phyloP scores from a whole-genome alignment of 2,329 filamentous ascomycete species.

The Epichloe brachyelytri region DNA sequence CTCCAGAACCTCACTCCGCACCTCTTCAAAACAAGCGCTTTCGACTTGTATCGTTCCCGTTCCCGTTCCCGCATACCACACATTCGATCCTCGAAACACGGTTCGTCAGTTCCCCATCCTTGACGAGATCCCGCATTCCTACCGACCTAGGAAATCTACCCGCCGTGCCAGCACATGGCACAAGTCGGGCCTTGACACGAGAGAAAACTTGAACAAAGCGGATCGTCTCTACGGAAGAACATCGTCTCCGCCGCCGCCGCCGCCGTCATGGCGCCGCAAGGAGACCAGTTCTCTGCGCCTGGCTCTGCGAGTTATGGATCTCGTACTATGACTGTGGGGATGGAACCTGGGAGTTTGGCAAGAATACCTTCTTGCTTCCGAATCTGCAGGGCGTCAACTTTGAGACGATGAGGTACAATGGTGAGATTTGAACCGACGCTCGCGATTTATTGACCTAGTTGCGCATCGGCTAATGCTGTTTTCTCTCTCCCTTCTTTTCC shows the following conservation, averaged over 20 bases:
- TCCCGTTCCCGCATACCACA: conserved; percentile 1
- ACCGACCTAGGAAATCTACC: neutral
- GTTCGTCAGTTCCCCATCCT: no score
- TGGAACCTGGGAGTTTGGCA: conserved; percentile 69
- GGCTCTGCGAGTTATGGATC: conserved; percentile 63
- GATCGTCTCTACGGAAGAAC: neutral
- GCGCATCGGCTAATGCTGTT: neutral
- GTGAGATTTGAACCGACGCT: conserved; percentile 25
- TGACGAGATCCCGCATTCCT: no score
- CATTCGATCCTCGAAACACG: neutral
- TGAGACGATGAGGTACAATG: conserved; percentile 75
- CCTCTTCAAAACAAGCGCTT: neutral
- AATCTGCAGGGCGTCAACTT: conserved; percentile 67
- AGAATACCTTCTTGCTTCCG: conserved; percentile 66
- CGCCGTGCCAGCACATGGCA: neutral
- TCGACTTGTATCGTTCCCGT: neutral
- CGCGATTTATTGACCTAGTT: neutral
- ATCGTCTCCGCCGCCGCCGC: conserved; percentile 13
- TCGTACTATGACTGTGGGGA: conserved; percentile 63
- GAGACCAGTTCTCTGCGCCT: conserved; percentile 50
- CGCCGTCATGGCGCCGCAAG: conserved; percentile 47
- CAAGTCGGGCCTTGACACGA: neutral
- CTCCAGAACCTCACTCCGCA: no score
- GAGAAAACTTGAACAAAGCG: neutral
- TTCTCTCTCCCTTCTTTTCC: neutral